Conservation (phyloP, 129 eudicot species). For the Sambucus nigra region DNA sequence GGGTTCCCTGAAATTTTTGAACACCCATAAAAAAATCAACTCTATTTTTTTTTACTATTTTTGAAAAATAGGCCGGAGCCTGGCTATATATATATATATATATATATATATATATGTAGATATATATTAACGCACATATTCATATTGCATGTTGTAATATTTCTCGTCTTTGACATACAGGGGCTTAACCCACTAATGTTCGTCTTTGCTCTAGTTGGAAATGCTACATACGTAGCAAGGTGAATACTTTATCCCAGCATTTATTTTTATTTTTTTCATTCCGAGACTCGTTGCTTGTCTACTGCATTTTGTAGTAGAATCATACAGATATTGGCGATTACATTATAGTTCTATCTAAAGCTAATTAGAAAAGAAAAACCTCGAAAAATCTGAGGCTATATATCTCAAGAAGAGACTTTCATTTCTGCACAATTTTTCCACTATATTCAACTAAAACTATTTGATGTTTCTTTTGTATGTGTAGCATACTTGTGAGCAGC, state of each 20-base stretch:
- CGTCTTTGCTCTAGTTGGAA: constrained; percentile 69
- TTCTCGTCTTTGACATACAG: constrained; percentile 26
- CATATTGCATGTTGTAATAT: not conserved
- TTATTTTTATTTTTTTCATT: not conserved
- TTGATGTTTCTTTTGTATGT: not conserved
- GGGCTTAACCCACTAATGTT: constrained; percentile 86
- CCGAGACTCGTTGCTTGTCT: not conserved
- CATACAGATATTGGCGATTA: not conserved
- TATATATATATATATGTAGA: too few relatives aligned
- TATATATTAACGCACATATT: too few relatives aligned
- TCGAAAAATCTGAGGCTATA: not conserved
- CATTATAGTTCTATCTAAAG: not conserved
- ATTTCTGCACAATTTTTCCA: not conserved
- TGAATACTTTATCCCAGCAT: constrained; percentile 13
- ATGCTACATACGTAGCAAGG: constrained; percentile 79
- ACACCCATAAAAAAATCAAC: too few relatives aligned
- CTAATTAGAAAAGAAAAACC: not conserved
- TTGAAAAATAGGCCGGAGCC: too few relatives aligned
- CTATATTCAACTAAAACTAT: not conserved
- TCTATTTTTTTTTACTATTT: too few relatives aligned
- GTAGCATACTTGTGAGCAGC: constrained; percentile 77
- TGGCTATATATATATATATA: too few relatives aligned
- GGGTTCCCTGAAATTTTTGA: too few relatives aligned
- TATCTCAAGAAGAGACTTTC: not conserved
- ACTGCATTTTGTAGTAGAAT: not conserved